phyloP scores from a whole-genome alignment of 2,329 filamentous ascomycete species.

The Fusarium staphyleae region DNA sequence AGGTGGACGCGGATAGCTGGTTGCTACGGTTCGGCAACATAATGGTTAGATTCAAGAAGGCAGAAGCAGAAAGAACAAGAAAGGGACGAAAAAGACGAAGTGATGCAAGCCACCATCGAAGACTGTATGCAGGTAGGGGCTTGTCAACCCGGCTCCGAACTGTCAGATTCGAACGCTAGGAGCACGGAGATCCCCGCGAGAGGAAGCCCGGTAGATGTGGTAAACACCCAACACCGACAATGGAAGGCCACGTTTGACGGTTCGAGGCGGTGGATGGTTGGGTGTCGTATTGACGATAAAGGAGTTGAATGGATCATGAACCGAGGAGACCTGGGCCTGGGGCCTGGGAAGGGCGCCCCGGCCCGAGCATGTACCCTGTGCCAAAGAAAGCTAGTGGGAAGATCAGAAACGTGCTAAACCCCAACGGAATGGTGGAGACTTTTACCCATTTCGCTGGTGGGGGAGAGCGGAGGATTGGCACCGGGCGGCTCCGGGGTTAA shows the following conservation, averaged over 20 bases:
- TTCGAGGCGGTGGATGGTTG: constrained; percentile 35
- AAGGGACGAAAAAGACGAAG: not conserved
- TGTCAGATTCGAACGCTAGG: not conserved
- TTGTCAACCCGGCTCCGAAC: not conserved
- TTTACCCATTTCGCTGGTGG: constrained; percentile 6
- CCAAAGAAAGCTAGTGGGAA: not conserved
- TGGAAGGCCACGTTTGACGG: constrained; percentile 34
- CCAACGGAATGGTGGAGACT: constrained; percentile 1
- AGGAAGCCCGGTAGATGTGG: constrained; percentile 4
- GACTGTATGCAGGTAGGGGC: constrained; percentile 21
- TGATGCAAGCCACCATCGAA: constrained; percentile 34
- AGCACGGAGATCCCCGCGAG: constrained; percentile 12
- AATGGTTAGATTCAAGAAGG: not conserved
- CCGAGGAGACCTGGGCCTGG: constrained; percentile 2
- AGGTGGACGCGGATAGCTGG: constrained; percentile 1
- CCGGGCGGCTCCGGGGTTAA: constrained; percentile 22
- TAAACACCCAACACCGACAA: constrained; percentile 16
- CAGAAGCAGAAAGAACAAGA: constrained; percentile 4
- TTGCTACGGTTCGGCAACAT: constrained; percentile 14
- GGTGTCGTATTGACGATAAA: constrained; percentile 4
- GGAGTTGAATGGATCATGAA: constrained; percentile 22
- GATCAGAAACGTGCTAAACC: not conserved
- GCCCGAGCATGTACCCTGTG: constrained; percentile 15
- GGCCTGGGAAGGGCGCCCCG: constrained; percentile 24
- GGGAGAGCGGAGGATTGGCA: constrained; percentile 27